Evolutionary conservation across 169 alveolate species (phyloP).

Genomic region (Cystoisospora suis): DNA sequence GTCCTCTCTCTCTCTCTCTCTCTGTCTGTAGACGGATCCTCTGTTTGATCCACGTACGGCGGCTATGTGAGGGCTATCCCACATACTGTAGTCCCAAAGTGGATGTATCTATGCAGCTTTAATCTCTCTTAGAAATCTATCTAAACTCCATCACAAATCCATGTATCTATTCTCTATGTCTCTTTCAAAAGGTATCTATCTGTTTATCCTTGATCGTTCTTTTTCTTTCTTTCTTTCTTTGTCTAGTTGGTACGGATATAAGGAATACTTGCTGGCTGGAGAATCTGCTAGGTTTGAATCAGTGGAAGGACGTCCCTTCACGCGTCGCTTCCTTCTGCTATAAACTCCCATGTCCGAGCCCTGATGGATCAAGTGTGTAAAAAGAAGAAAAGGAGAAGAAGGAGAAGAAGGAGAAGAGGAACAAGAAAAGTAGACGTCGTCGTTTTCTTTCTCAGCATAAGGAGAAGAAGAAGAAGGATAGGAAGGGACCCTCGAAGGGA

Average conservation of each 20-base stretch:
- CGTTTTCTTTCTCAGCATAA: neutral
- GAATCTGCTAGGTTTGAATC: conserved; percentile 39
- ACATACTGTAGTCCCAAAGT: no score
- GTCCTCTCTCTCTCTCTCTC: no score
- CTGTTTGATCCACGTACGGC: no score
- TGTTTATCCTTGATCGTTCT: neutral
- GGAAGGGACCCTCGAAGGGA: no score
- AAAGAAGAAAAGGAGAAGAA: neutral
- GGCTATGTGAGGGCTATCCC: no score
- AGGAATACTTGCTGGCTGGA: conserved; percentile 46
- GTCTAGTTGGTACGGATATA: conserved; percentile 10
- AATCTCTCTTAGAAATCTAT: no score
- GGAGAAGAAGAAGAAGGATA: no score
- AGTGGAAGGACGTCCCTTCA: conserved; percentile 26
- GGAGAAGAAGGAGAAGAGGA: neutral
- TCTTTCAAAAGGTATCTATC: neutral
- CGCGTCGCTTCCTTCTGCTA: conserved; percentile 46
- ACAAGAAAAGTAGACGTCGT: neutral
- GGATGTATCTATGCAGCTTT: no score
- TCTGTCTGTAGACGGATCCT: no score
- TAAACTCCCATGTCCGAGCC: conserved; percentile 42
- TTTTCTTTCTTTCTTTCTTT: neutral
- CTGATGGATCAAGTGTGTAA: conserved; percentile 13
- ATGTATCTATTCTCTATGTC: no score
- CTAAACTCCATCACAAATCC: neutral